Percentiles rank a stretch among this genome's conserved stretches.
These are phyloP conservation scores for Candida ulmi DNA, from an alignment of 805 yeast species.

Conservation along the genomic window DNA sequence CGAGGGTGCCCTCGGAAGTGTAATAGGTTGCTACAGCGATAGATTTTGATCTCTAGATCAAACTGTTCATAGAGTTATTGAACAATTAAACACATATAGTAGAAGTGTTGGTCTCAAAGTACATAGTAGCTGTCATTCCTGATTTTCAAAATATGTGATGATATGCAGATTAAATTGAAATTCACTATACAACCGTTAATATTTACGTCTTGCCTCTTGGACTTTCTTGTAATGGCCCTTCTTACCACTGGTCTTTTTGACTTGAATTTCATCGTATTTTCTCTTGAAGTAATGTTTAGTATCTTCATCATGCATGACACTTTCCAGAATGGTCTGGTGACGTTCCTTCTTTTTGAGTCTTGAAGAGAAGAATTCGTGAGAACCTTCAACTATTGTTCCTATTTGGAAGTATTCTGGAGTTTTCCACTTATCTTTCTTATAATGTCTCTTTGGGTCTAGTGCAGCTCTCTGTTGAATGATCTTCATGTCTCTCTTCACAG, in stretches of 20 bases:
- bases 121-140: neutral
- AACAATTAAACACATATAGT: neutral
- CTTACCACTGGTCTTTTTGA: constrained; percentile 54
- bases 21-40: neutral
- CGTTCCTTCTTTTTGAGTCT: constrained; percentile 67
- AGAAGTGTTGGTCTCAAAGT: neutral
- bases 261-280: constrained; percentile 77
- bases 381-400: constrained; percentile 84
- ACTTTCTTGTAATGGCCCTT: constrained; percentile 60
- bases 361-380: constrained; percentile 67
- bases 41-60: neutral
- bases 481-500: constrained; percentile 68
- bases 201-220: constrained; percentile 53
- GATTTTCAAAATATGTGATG: too few species aligned
- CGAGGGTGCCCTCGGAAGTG: neutral
- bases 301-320: constrained; percentile 68
- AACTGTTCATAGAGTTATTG: too few species aligned
- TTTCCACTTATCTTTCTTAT: constrained; percentile 78
- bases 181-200: too few species aligned
- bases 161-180: too few species aligned
- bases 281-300: constrained; percentile 76
- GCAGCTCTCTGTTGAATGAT: constrained; percentile 83
- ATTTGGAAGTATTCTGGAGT: constrained; percentile 77
- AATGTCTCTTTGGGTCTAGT: constrained; percentile 92
- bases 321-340: constrained; percentile 75